Evolutionary conservation across 805 yeast genomes (phyloP).

Genomic region (Scheffersomyces ergatensis): DNA sequence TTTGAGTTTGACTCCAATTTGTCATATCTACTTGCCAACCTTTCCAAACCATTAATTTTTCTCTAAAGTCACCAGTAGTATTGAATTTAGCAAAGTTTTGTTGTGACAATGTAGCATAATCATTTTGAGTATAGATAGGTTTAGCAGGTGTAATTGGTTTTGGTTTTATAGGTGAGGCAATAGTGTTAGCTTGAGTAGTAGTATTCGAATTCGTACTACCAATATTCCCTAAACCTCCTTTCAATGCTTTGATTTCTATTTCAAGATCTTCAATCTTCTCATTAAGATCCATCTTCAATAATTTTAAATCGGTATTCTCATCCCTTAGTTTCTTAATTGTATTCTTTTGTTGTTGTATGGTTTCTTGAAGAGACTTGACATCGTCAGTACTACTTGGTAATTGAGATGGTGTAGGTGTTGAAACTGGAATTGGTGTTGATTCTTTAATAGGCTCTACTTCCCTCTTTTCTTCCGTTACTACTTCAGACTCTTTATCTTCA

Average conservation of each 20-base stretch:
- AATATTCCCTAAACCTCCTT: slow-evolving; percentile 1
- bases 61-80: slow-evolving; percentile 50
- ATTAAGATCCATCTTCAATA: slow-evolving; percentile 34
- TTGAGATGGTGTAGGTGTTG: no score
- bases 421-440: not conserved
- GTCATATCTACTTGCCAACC: slow-evolving; percentile 88
- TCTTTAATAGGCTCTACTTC: not conserved
- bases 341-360: slow-evolving; percentile 27
- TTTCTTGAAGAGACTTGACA: slow-evolving; percentile 17
- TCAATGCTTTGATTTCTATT: slow-evolving; percentile 13
- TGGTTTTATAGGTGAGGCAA: not conserved
- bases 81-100: slow-evolving; percentile 14
- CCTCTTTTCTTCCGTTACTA: slow-evolving; percentile 8
- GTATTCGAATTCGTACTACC: not conserved
- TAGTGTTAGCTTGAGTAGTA: not conserved
- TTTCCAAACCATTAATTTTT: slow-evolving; percentile 68
- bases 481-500: no score
- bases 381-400: slow-evolving; percentile 3
- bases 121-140: slow-evolving; percentile 27
- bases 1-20: slow-evolving; percentile 61
- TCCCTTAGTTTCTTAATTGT: slow-evolving; percentile 38
- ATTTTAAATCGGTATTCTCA: slow-evolving; percentile 41
- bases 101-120: slow-evolving; percentile 25
- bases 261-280: slow-evolving; percentile 32
- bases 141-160: slow-evolving; percentile 21